Conservation (phyloP, 2,329 filamentous ascomycete species). For the Clarireedia hainanense region DNA sequence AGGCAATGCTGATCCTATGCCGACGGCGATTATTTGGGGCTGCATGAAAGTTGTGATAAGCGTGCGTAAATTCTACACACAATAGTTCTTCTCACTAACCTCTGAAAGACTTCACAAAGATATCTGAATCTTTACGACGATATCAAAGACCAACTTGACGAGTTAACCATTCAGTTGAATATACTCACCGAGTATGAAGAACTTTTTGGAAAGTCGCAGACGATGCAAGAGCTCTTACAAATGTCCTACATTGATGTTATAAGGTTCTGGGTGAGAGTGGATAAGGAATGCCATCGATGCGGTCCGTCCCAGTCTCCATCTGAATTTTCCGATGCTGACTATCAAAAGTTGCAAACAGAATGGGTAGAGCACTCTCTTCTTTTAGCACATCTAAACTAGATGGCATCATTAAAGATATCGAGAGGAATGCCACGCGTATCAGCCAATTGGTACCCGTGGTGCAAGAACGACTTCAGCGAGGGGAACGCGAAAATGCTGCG, state of each 20-base stretch:
- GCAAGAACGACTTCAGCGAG: slow-evolving; percentile 1
- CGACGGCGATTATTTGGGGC: slow-evolving; percentile 4
- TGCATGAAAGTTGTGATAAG: not conserved
- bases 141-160: slow-evolving; percentile 1
- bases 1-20: slow-evolving; percentile 5
- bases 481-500: not conserved
- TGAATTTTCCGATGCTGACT: not conserved
- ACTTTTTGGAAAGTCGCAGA: slow-evolving; percentile 1
- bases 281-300: not conserved
- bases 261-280: slow-evolving; percentile 2
- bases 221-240: slow-evolving; percentile 4
- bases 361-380: not conserved
- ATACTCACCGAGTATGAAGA: slow-evolving; percentile 4
- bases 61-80: not conserved
- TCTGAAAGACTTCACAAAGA: not conserved
- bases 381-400: slow-evolving; percentile 4
- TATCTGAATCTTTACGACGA: not conserved
- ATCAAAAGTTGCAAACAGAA: slow-evolving; percentile 2
- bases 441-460: slow-evolving; percentile 1
- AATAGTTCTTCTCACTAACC: not conserved
- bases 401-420: not conserved
- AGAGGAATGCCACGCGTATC: not conserved
- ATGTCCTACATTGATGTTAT: not conserved
- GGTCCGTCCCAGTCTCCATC: not conserved
- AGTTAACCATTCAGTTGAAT: not conserved